phyloP scores from a whole-genome alignment of 176 grass and related monocot species.

The Hordeum marinum region DNA sequence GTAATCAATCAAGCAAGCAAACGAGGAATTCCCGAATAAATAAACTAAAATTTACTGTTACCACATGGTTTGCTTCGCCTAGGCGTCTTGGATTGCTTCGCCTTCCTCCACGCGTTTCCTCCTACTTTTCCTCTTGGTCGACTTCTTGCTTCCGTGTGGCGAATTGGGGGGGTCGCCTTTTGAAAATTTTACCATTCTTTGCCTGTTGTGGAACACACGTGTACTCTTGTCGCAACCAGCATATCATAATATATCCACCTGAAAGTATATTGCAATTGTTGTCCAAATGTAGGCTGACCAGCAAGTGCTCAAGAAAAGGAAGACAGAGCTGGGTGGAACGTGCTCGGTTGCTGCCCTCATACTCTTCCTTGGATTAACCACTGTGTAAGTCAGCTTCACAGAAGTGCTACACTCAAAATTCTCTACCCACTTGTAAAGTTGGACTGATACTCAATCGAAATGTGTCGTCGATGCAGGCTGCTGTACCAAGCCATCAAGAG shows the following conservation, averaged over 20 bases:
- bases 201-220: neutral
- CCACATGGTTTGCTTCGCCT: conserved; percentile 27
- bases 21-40: neutral
- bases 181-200: neutral
- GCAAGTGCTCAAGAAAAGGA: conserved; percentile 68
- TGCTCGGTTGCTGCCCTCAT: conserved; percentile 72
- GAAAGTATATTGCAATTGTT: conserved; percentile 7
- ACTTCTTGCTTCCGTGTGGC: conserved; percentile 6
- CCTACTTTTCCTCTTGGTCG: neutral
- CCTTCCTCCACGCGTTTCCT: neutral
- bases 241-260: neutral
- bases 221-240: neutral
- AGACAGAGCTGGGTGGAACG: conserved; percentile 86
- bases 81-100: neutral
- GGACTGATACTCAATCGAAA: neutral
- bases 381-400: conserved; percentile 51
- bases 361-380: conserved; percentile 73
- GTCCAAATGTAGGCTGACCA: conserved; percentile 64
- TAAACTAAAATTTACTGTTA: neutral
- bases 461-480: conserved; percentile 31
- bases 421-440: neutral
- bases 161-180: neutral
- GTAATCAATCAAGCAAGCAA: neutral
- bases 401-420: neutral
- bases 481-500: conserved; percentile 80